These are phyloP conservation scores for Aspergillus tubingensis DNA, from an alignment of 2,329 filamentous ascomycete genomes.

Conservation along the genomic window DNA sequence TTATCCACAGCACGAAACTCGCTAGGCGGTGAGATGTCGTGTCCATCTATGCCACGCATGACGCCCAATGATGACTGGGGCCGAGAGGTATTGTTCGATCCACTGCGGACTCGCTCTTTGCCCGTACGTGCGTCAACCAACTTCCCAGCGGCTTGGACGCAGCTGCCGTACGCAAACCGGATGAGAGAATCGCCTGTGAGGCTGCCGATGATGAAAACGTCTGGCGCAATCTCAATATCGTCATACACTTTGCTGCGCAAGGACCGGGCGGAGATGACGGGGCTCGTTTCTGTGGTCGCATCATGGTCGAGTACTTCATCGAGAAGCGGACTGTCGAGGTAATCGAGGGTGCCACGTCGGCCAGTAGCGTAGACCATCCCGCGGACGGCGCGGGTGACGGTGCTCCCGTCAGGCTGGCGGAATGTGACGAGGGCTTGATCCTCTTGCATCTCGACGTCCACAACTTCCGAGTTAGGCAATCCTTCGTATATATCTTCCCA, in stretches of 20 bases:
- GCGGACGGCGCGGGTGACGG: constrained; percentile 49
- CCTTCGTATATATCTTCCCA: constrained; percentile 58
- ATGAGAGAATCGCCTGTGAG: constrained; percentile 63
- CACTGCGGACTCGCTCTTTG: constrained; percentile 15
- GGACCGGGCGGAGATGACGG: constrained; percentile 54
- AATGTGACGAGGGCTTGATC: constrained; percentile 46
- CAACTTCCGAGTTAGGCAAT: constrained; percentile 55
- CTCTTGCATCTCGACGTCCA: constrained; percentile 37
- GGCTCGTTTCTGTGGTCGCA: constrained; percentile 18
- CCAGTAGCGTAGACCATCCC: constrained; percentile 59
- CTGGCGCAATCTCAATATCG: constrained; percentile 54
- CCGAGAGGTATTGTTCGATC: constrained; percentile 5
- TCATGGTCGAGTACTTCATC: constrained; percentile 47
- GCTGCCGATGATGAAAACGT: constrained; percentile 60
- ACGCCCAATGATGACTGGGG: constrained; percentile 29
- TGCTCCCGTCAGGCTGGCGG: constrained; percentile 44
- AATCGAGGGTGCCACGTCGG: constrained; percentile 56
- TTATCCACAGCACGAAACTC: neutral
- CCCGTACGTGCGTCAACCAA: constrained; percentile 40
- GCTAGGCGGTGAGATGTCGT: constrained; percentile 25
- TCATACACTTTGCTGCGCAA: constrained; percentile 55
- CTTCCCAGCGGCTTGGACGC: constrained; percentile 57
- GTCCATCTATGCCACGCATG: constrained; percentile 44
- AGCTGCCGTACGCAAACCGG: constrained; percentile 61
- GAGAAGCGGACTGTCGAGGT: constrained; percentile 51